A percentile compares a stretch with the other conserved stretches of the same genome.
Conservation (phyloP, 768 basidiomycete genomes). For the Naematelia aurantialba region DNA sequence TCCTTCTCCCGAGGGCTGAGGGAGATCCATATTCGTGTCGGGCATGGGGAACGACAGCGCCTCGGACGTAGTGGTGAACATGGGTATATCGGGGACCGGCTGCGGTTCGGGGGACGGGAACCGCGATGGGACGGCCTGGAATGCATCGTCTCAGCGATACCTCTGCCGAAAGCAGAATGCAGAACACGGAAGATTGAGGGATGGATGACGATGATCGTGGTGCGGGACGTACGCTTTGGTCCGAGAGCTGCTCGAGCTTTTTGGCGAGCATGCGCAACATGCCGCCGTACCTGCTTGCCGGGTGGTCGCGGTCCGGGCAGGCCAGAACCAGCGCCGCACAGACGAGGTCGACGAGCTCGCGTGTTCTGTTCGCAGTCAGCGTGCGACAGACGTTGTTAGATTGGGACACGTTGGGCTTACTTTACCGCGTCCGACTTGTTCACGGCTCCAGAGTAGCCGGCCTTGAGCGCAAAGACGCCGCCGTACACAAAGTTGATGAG, state of each 20-base stretch:
- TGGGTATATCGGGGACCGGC: not conserved
- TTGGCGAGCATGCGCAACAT: slow-evolving; percentile 42
- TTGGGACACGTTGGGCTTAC: slow-evolving; percentile 18
- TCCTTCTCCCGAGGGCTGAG: not conserved
- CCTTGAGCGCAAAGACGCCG: slow-evolving; percentile 45
- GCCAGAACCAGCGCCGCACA: slow-evolving; percentile 39
- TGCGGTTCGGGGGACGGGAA: slow-evolving; percentile 14
- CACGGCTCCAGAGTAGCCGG: slow-evolving; percentile 44
- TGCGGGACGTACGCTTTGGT: slow-evolving; percentile 30
- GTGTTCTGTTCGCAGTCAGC: slow-evolving; percentile 25
- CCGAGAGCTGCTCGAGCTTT: slow-evolving; percentile 38
- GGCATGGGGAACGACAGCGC: not conserved
- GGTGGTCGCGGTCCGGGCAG: slow-evolving; percentile 42
- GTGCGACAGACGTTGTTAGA: not conserved
- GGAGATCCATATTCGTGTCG: not conserved
- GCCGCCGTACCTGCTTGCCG: slow-evolving; percentile 40
- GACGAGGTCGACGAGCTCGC: slow-evolving; percentile 38
- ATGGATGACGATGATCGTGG: too few species aligned
- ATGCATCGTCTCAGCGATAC: not conserved
- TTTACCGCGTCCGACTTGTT: slow-evolving; percentile 26
- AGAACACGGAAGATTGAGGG: too few species aligned
- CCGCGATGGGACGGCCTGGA: slow-evolving; percentile 36
- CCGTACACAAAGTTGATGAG: slow-evolving; percentile 45
- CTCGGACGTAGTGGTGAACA: not conserved
- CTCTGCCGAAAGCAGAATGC: too few species aligned